Evolutionary conservation across 371 early-diverging fungal species (phyloP), one percentile per base, ranked within the genome.

Genomic region (Funneliformis caledonium): DNA sequence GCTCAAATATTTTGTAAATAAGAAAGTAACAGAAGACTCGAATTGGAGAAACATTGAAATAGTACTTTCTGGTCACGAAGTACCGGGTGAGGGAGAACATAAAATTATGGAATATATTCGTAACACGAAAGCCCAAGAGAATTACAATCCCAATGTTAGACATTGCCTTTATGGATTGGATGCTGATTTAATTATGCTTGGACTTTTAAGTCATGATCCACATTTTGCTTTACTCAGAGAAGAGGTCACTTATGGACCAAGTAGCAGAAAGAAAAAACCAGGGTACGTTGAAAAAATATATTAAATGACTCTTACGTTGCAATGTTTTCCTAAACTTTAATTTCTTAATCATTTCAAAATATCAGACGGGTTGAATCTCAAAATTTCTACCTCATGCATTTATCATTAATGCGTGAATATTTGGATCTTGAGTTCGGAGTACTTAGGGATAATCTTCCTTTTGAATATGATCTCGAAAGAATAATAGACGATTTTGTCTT

Each of bases 31-130:
- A n/a, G 94, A 93, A 78, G 96, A 98, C 81, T 89, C 93, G 22
- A 92, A 92, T 75, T 99, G 99, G 98, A 91, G 92, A 82, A 86
- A 92, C 73, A 88, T 96, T 31, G 91, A 96, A 85, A 91, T 99
- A 69, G 93, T 99, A 70, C 90, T 99, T 19, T 97, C 97, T 33
- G 98, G 97, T 43, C 97, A 96, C 75, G 96, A 95, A 68, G 91
- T 98, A 0, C 98, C 99, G n/a, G 99, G 99, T 72, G 99, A 99
- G 88, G 99, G 99, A 67, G 99, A 99, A 85, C 99, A 99, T 87
- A 99, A 99, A 86, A 99, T 99, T 81, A 97, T 99, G 97, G 97
- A 97, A 84, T 99, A 95, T 81, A 94, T 99, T 68, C 94, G 99
- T 76, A 86, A 91, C 42, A 87, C 94, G 19, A 95, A 95, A 83